Percentiles rank a stretch among this genome's conserved stretches.
Evolutionary conservation across 306 rosid species (phyloP).

Genomic region (Cicer pinnatifidum): DNA sequence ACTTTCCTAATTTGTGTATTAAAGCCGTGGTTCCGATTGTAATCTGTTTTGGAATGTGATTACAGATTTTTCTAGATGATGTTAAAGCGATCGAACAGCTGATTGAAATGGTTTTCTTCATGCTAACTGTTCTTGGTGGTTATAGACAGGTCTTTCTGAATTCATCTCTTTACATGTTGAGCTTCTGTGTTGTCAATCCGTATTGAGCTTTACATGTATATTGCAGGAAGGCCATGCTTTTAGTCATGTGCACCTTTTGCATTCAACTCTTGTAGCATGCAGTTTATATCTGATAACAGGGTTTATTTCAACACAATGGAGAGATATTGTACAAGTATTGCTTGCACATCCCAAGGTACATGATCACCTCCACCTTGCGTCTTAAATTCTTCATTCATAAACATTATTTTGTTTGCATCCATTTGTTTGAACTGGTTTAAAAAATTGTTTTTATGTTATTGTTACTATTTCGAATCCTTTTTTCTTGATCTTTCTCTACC

Average conservation of each 20-base stretch:
- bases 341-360: conserved; percentile 90
- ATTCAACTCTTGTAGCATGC: conserved; percentile 81
- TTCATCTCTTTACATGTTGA: conserved; percentile 42
- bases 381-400: conserved; percentile 27
- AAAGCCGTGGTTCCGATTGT: conserved; percentile 41
- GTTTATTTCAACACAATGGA: conserved; percentile 82
- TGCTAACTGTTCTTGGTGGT: conserved; percentile 70
- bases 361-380: conserved; percentile 22
- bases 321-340: conserved; percentile 80
- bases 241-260: conserved; percentile 58
- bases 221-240: conserved; percentile 70
- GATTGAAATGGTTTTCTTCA: conserved; percentile 81
- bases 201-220: conserved; percentile 48
- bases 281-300: conserved; percentile 72
- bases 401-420: conserved; percentile 21
- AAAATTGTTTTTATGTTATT: background rate
- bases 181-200: conserved; percentile 39
- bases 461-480: conserved; percentile 22
- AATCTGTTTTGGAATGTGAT: conserved; percentile 42
- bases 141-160: conserved; percentile 68
- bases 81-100: conserved; percentile 78
- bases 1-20: conserved; percentile 42
- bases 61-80: conserved; percentile 85
- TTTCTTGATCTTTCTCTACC: background rate
- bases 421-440: conserved; percentile 39